These are phyloP conservation scores for Phaeosphaeriaceae sp. DNA, from an alignment of 2,329 filamentous ascomycete species.

Conservation along the genomic window DNA sequence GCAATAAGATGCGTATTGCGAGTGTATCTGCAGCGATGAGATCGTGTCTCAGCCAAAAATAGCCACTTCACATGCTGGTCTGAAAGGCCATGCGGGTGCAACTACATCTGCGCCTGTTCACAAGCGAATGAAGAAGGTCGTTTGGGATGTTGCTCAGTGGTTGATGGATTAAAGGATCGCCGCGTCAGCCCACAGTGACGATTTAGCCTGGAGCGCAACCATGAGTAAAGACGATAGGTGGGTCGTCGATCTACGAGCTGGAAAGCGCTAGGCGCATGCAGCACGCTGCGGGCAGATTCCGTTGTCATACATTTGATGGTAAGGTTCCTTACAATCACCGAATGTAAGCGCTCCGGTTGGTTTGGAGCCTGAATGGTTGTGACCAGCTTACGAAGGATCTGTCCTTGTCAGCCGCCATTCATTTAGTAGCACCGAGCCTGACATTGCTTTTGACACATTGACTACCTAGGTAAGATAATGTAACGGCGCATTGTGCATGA, in stretches of 20 bases:
- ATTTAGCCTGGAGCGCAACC: conserved; percentile 21
- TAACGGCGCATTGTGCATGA: conserved; percentile 22
- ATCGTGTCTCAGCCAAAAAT: conserved; percentile 30
- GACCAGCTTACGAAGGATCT: conserved; percentile 5
- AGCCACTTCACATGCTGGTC: conserved; percentile 22
- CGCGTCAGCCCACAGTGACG: conserved; percentile 18
- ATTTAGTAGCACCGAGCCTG: conserved; percentile 15
- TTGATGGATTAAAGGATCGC: conserved; percentile 16
- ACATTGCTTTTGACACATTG: conserved; percentile 21
- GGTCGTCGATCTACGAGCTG: conserved; percentile 21
- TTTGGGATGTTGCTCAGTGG: conserved; percentile 17
- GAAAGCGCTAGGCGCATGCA: conserved; percentile 18
- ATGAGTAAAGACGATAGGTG: conserved; percentile 15
- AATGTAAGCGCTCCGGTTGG: conserved; percentile 6
- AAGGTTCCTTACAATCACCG: conserved; percentile 10
- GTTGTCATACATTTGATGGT: conserved; percentile 23
- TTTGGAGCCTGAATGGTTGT: conserved; percentile 1
- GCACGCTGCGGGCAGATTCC: conserved; percentile 14
- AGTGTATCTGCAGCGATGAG: conserved; percentile 22
- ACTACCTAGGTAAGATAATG: conserved; percentile 11
- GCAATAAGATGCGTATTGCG: conserved; percentile 20
- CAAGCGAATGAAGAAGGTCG: conserved; percentile 19
- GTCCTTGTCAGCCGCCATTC: conserved; percentile 13
- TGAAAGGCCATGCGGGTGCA: conserved; percentile 25
- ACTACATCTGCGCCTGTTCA: conserved; percentile 19